Evolutionary conservation across 225 moss, liverwort and hornwort genomes (phyloP).

Genomic region (Takakia lepidozioides): DNA sequence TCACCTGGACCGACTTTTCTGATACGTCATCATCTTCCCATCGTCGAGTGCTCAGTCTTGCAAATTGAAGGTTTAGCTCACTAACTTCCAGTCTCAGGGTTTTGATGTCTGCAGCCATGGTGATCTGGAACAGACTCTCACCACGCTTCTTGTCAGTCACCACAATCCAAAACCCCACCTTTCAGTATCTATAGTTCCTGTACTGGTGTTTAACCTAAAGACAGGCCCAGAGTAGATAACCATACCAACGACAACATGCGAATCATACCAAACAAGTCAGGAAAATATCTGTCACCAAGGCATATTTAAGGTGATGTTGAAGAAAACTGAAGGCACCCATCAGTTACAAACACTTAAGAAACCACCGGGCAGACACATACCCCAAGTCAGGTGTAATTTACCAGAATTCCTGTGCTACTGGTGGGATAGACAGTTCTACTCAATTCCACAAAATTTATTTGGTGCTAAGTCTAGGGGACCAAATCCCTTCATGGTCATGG

Average conservation of each 20-base stretch:
- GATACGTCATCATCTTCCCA: conserved; percentile 27
- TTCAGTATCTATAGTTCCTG: too few species aligned
- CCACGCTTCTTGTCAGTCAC: too few species aligned
- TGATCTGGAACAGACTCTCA: conserved; percentile 29
- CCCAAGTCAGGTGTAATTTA: too few species aligned
- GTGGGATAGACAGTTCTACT: not conserved
- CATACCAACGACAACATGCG: too few species aligned
- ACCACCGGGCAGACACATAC: too few species aligned
- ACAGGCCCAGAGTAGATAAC: too few species aligned
- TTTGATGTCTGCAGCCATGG: conserved; percentile 48
- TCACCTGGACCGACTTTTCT: conserved; percentile 8
- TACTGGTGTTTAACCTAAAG: too few species aligned
- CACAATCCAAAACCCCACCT: too few species aligned
- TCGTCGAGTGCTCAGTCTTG: conserved; percentile 19
- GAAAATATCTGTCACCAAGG: not conserved
- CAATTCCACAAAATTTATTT: too few species aligned
- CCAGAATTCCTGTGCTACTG: not conserved
- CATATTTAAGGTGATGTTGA: not conserved
- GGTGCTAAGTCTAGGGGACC: too few species aligned
- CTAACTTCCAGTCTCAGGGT: conserved; percentile 46
- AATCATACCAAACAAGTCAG: not conserved
- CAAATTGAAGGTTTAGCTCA: conserved; percentile 36
- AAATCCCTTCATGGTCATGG: too few species aligned
- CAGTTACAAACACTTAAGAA: not conserved
- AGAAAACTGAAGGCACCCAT: not conserved